These are phyloP conservation scores for Sporothrix dimorphospora DNA, from an alignment of 2,329 filamentous ascomycete species.

Conservation along the genomic window DNA sequence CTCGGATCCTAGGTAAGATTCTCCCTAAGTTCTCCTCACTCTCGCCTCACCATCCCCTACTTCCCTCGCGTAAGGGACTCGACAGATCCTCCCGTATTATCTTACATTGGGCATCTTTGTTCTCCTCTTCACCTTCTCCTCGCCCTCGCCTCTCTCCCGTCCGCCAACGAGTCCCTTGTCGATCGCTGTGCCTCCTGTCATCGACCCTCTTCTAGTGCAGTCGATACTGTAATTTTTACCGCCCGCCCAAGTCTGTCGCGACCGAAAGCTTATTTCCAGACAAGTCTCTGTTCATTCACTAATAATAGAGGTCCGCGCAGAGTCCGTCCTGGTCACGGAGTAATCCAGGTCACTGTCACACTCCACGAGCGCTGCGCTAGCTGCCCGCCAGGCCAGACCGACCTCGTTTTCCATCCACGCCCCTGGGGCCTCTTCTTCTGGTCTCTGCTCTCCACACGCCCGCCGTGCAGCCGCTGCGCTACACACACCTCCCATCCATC, in stretches of 20 bases:
- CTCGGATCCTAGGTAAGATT: background rate
- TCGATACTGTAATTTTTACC: background rate
- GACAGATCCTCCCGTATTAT: background rate
- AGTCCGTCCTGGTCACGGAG: constrained; percentile 3
- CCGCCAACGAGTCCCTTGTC: background rate
- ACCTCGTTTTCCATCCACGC: constrained; percentile 14
- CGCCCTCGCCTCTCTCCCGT: background rate
- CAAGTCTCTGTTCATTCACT: background rate
- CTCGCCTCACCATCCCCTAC: background rate
- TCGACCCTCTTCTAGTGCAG: background rate
- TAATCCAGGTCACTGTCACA: constrained; percentile 19
- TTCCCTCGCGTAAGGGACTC: background rate
- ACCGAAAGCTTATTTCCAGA: constrained; percentile 21
- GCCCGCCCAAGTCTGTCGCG: background rate
- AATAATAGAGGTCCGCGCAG: constrained; percentile 18
- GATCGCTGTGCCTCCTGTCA: background rate
- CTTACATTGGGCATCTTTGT: background rate
- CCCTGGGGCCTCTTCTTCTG: background rate
- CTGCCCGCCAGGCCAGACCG: constrained; percentile 1
- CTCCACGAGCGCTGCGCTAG: constrained; percentile 13
- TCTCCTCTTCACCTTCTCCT: background rate
- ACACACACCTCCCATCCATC: constrained; percentile 26
- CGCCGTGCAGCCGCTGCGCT: constrained; percentile 7
- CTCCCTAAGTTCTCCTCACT: background rate
- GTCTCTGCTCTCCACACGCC: background rate